These are phyloP conservation scores for Delonix regia DNA, from an alignment of 306 rosid genomes.

Conservation along the genomic window DNA sequence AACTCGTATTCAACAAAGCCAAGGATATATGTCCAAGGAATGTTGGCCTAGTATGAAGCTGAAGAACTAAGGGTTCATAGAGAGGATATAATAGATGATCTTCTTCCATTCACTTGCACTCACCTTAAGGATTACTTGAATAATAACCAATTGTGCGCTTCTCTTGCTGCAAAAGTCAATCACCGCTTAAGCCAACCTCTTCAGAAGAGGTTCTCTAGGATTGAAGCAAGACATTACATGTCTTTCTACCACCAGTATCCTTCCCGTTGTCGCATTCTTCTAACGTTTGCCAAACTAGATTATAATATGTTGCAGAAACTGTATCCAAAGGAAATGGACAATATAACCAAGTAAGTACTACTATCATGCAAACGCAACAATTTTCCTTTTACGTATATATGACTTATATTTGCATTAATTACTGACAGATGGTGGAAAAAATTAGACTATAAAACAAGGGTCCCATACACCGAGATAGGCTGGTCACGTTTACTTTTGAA, in stretches of 20 bases:
- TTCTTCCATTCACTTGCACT: slow-evolving; percentile 29
- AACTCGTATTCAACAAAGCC: not conserved
- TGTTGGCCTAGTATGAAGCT: slow-evolving; percentile 59
- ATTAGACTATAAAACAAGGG: too few relatives aligned
- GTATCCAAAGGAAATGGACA: not conserved
- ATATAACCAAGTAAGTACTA: not conserved
- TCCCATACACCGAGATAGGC: too few relatives aligned
- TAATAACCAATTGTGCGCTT: not conserved
- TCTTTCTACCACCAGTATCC: slow-evolving; percentile 42
- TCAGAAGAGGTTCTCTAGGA: slow-evolving; percentile 43
- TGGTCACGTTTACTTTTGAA: too few relatives aligned
- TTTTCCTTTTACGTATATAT: not conserved
- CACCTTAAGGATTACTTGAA: not conserved
- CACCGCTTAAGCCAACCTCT: slow-evolving; percentile 33
- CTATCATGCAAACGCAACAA: too few relatives aligned
- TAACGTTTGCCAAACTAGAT: slow-evolving; percentile 51
- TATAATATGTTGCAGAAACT: slow-evolving; percentile 49
- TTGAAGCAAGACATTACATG: slow-evolving; percentile 39
- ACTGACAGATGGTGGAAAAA: too few relatives aligned
- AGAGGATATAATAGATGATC: slow-evolving; percentile 52
- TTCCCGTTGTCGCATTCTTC: slow-evolving; percentile 33
- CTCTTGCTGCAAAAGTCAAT: not conserved
- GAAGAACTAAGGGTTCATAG: slow-evolving; percentile 38
- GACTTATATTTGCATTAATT: too few relatives aligned
- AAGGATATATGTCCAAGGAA: slow-evolving; percentile 35